Conservation (phyloP, 345 rosid species). For the Pistacia integerrima region DNA sequence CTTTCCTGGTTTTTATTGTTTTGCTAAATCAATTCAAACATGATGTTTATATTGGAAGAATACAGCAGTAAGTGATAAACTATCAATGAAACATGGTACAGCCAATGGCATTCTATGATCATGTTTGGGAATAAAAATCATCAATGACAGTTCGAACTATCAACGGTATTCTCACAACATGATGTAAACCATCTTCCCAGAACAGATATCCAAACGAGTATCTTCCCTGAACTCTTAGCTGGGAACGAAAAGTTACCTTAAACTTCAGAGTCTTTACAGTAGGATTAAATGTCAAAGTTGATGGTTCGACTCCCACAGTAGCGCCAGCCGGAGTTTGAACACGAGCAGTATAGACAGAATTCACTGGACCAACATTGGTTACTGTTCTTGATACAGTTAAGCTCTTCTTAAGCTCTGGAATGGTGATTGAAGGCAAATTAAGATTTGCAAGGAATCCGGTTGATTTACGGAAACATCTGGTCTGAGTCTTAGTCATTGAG, state of each 20-base stretch:
- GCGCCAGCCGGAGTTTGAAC: constrained; percentile 57
- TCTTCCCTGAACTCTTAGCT: constrained; percentile 48
- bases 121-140: constrained; percentile 32
- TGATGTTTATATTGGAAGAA: constrained; percentile 10
- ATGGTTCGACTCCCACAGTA: constrained; percentile 49
- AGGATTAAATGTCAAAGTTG: constrained; percentile 53
- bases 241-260: constrained; percentile 40
- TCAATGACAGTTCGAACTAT: constrained; percentile 40
- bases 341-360: constrained; percentile 48
- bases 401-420: constrained; percentile 53
- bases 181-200: constrained; percentile 57
- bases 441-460: constrained; percentile 46
- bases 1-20: neutral
- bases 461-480: constrained; percentile 47
- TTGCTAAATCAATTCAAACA: neutral
- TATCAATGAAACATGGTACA: neutral
- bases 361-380: constrained; percentile 61
- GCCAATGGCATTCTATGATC: constrained; percentile 1
- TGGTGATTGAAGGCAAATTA: constrained; percentile 67
- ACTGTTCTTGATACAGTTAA: constrained; percentile 56
- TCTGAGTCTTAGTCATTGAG: constrained; percentile 33
- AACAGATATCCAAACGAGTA: constrained; percentile 52
- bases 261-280: constrained; percentile 41
- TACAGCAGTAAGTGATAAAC: neutral
- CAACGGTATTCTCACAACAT: constrained; percentile 50